Evolutionary conservation across 371 early-diverging fungal species (phyloP).

Genomic region (Mortierella sp.): DNA sequence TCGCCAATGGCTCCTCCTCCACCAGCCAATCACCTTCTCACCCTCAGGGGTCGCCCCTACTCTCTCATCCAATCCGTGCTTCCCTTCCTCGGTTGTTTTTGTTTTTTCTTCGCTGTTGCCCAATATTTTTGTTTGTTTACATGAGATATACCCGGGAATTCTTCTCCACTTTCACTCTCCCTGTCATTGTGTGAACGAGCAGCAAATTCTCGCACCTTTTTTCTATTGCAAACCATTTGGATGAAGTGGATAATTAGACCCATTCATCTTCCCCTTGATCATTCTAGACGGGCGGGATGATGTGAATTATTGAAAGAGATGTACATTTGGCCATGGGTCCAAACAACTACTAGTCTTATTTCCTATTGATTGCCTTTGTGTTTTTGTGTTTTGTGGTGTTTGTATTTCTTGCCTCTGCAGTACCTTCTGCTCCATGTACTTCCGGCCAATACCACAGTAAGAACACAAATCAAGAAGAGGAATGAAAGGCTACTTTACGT

Average conservation of each 20-base stretch:
- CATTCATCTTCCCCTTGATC: neutral
- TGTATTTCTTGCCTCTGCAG: neutral
- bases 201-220: neutral
- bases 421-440: neutral
- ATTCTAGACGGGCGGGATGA: neutral
- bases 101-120: neutral
- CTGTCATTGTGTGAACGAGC: neutral
- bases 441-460: neutral
- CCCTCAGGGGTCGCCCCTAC: conserved; percentile 1
- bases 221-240: neutral
- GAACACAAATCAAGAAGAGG: neutral
- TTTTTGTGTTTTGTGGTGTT: neutral
- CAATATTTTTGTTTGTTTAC: neutral
- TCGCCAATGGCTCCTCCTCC: neutral
- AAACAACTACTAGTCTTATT: neutral
- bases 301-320: neutral
- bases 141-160: neutral
- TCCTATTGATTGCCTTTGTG: neutral
- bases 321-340: neutral
- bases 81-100: neutral
- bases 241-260: neutral
- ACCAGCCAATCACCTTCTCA: conserved; percentile 9
- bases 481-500: neutral
- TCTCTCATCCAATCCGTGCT: neutral
- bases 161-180: neutral